Evolutionary conservation across 441 rosid species (phyloP).

Genomic region (Viola pubescens): DNA sequence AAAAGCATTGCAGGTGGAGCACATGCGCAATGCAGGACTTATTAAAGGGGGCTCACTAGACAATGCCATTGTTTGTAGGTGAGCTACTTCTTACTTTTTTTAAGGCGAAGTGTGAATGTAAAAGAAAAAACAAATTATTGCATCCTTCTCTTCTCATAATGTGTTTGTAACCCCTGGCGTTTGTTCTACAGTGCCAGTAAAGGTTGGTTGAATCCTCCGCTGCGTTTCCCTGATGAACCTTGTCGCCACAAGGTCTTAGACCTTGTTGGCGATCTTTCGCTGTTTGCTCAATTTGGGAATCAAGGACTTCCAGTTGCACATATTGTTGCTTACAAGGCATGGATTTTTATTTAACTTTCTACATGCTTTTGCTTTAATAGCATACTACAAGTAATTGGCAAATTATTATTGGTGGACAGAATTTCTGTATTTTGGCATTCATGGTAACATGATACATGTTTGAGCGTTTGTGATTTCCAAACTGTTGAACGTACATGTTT

Average conservation of each 20-base stretch:
- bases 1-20: constrained; percentile 52
- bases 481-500: neutral
- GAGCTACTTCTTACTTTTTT: constrained; percentile 16
- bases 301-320: constrained; percentile 86
- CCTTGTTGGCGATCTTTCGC: constrained; percentile 82
- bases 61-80: constrained; percentile 89
- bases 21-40: constrained; percentile 57
- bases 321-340: constrained; percentile 66
- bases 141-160: neutral
- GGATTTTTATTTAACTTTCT: neutral
- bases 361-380: neutral
- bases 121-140: neutral
- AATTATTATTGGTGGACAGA: neutral
- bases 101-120: neutral
- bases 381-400: neutral
- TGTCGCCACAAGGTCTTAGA: constrained; percentile 89
- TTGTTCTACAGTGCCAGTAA: constrained; percentile 38
- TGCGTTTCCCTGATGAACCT: constrained; percentile 62
- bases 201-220: constrained; percentile 89
- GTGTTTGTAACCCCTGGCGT: constrained; percentile 1
- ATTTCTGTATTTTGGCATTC: neutral
- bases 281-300: constrained; percentile 54
- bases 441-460: neutral
- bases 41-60: constrained; percentile 79
- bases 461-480: neutral